phyloP scores from a whole-genome alignment of 306 rosid species.

The Cicer pinnatifidum region DNA sequence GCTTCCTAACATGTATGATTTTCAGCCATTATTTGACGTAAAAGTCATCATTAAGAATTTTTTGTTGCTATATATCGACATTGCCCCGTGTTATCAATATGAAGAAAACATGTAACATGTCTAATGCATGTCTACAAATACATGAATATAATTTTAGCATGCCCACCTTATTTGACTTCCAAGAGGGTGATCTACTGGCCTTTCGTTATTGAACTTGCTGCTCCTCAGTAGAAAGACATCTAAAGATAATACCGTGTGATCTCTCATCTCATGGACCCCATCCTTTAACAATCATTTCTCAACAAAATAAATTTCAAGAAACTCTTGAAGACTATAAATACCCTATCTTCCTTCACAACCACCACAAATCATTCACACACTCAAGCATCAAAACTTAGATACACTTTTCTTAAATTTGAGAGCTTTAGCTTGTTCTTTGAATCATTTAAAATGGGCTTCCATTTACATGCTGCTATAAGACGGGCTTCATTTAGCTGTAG shows the following conservation, averaged over 20 bases:
- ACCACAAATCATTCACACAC: slow-evolving; percentile 5
- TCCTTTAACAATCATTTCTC: not conserved
- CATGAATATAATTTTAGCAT: not conserved
- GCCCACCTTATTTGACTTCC: slow-evolving; percentile 3
- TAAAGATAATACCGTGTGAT: slow-evolving; percentile 37
- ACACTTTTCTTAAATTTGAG: not conserved
- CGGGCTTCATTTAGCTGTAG: not conserved
- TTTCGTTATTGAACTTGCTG: not conserved
- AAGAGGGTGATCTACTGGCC: not conserved
- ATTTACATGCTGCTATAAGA: slow-evolving; percentile 7
- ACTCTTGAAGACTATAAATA: not conserved
- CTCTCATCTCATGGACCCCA: slow-evolving; percentile 3
- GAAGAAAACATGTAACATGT: slow-evolving; percentile 22
- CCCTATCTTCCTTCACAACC: not conserved
- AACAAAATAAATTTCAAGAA: not conserved
- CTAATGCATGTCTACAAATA: not conserved
- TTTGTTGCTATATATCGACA: not conserved
- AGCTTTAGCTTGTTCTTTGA: not conserved
- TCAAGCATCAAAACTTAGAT: not conserved
- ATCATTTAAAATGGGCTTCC: slow-evolving; percentile 35
- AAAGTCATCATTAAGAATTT: not conserved
- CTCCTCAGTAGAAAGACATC: not conserved
- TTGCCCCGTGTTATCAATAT: not conserved
- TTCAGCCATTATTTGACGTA: not conserved
- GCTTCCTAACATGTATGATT: slow-evolving; percentile 5